Percentiles rank a stretch among this genome's conserved stretches.
phyloP scores from a whole-genome alignment of 768 basidiomycete genomes.

The Mrakia frigida region DNA sequence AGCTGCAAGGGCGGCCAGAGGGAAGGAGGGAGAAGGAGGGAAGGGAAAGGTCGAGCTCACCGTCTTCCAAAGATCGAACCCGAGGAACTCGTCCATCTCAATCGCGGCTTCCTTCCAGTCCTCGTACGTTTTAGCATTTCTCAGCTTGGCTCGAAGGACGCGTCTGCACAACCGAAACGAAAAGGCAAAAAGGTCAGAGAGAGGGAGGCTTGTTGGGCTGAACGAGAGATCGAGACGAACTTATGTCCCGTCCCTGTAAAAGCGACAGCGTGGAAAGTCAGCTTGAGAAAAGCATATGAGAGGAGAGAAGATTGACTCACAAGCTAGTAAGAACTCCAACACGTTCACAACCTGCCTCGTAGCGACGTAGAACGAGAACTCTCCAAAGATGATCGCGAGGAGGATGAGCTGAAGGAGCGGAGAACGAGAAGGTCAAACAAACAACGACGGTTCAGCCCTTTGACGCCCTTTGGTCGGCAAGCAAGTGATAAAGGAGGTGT shows the following conservation, averaged over 20 bases:
- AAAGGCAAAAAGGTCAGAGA: not conserved
- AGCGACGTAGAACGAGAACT: constrained; percentile 72
- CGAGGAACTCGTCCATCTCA: constrained; percentile 70
- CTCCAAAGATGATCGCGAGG: constrained; percentile 70
- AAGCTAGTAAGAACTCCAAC: constrained; percentile 77
- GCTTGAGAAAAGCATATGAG: not conserved
- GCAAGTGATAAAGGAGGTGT: not conserved
- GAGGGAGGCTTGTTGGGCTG: not conserved
- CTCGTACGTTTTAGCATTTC: constrained; percentile 69
- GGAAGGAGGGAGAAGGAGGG: not conserved
- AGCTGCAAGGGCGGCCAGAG: not conserved
- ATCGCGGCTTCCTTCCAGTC: constrained; percentile 85
- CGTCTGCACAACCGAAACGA: constrained; percentile 62
- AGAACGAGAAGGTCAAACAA: not conserved
- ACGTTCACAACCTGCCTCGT: constrained; percentile 89
- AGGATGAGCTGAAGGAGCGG: constrained; percentile 59
- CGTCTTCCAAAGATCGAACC: constrained; percentile 86
- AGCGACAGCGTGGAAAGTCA: constrained; percentile 32
- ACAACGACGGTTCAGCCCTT: too few relatives aligned
- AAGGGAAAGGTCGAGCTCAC: constrained; percentile 27
- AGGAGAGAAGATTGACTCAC: not conserved
- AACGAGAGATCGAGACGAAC: not conserved
- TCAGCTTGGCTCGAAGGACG: constrained; percentile 63
- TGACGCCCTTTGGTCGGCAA: constrained; percentile 1
- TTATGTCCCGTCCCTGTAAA: constrained; percentile 18